phyloP scores from a whole-genome alignment of 192 early-diverging fungal species.

The Coemansia sp. region DNA sequence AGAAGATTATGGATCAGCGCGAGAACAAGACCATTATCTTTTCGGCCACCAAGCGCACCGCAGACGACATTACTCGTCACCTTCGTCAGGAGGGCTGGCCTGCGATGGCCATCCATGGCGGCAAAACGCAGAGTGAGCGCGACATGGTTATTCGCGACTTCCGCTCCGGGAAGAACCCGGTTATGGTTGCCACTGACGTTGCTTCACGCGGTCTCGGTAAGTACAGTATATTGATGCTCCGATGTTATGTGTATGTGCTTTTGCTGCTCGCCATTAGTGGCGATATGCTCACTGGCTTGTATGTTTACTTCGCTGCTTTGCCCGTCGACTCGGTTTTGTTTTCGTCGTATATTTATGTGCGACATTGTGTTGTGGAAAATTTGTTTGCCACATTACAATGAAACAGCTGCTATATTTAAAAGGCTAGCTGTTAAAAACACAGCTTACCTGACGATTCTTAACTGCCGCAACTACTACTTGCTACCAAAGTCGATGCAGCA shows the following conservation, averaged over 20 bases:
- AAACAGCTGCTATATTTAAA: not conserved
- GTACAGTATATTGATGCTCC: constrained; percentile 12
- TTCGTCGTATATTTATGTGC: not conserved
- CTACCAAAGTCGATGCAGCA: not conserved
- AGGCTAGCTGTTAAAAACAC: not conserved
- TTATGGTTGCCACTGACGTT: constrained; percentile 99
- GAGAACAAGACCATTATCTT: constrained; percentile 93
- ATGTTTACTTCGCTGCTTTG: not conserved
- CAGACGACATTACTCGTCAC: constrained; percentile 82
- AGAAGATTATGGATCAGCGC: constrained; percentile 80
- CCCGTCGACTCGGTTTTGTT: not conserved
- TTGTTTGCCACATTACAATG: not conserved
- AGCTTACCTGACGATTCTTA: not conserved
- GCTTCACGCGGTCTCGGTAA: constrained; percentile 94
- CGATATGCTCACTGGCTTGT: not conserved
- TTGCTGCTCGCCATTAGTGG: constrained; percentile 10
- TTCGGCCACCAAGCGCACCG: constrained; percentile 92
- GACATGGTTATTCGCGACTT: constrained; percentile 96
- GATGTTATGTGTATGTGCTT: not conserved
- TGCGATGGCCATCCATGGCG: constrained; percentile 94
- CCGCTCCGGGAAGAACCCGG: constrained; percentile 78
- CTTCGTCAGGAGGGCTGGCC: constrained; percentile 89
- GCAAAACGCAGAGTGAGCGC: constrained; percentile 94
- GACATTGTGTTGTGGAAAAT: not conserved
- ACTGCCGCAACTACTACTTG: too few species aligned